A percentile compares a stretch with the other conserved stretches of the same genome.
Evolutionary conservation across 2,329 filamentous ascomycete species (phyloP).

Genomic region (Achaetomium macrosporum): DNA sequence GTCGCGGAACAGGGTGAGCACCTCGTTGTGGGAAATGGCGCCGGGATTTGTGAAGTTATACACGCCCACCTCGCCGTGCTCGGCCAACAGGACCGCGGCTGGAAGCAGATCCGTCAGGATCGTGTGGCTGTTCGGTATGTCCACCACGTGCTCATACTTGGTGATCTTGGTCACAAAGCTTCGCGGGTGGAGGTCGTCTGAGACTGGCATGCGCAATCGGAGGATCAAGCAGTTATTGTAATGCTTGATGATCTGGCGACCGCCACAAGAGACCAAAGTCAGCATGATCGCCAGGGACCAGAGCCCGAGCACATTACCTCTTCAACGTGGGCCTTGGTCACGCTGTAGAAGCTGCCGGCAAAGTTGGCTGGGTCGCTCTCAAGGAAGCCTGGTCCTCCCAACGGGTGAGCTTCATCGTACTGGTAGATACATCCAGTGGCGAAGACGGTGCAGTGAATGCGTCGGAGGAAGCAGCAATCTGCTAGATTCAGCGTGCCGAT

Average conservation of each 20-base stretch:
- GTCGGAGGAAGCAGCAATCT: conserved; percentile 52
- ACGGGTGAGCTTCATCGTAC: conserved; percentile 55
- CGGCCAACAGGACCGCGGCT: conserved; percentile 52
- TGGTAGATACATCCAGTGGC: conserved; percentile 64
- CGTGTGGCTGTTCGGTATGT: conserved; percentile 64
- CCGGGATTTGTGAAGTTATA: conserved; percentile 69
- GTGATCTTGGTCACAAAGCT: conserved; percentile 66
- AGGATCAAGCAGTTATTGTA: conserved; percentile 59
- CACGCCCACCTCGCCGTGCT: conserved; percentile 56
- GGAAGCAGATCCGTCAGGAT: conserved; percentile 61
- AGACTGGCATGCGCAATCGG: conserved; percentile 63
- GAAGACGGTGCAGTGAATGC: conserved; percentile 59
- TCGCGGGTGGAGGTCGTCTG: conserved; percentile 59
- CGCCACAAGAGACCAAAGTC: neutral
- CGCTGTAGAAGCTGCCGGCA: conserved; percentile 61
- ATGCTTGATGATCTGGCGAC: conserved; percentile 50
- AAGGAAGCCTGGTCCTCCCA: conserved; percentile 53
- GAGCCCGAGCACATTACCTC: conserved; percentile 36
- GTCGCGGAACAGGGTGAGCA: conserved; percentile 56
- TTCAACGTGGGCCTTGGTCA: conserved; percentile 61
- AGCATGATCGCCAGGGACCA: neutral
- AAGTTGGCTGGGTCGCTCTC: conserved; percentile 62
- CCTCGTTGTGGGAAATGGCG: conserved; percentile 66
- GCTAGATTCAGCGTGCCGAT: conserved; percentile 59
- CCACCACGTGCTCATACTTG: conserved; percentile 58